Conservation (phyloP, 176 grass and related monocot species). For the Aegilops umbellulata region DNA sequence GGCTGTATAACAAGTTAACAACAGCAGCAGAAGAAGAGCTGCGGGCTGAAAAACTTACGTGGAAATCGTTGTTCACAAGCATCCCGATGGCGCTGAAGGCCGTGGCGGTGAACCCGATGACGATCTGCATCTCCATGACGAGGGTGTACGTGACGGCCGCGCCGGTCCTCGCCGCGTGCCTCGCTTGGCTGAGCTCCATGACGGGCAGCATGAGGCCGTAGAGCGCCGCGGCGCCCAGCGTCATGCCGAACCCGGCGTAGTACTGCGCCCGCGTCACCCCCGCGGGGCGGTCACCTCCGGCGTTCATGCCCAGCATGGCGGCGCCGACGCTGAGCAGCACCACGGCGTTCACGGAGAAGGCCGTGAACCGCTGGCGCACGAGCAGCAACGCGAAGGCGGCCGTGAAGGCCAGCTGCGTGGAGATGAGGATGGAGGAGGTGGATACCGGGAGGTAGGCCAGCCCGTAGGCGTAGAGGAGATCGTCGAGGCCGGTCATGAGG, state of each 20-base stretch:
- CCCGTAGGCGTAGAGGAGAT: conserved; percentile 73
- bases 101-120: conserved; percentile 62
- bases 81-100: conserved; percentile 60
- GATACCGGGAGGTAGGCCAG: conserved; percentile 75
- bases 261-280: conserved; percentile 56
- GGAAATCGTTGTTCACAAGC: conserved; percentile 70
- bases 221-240: conserved; percentile 54
- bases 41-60: conserved; percentile 36
- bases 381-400: conserved; percentile 69
- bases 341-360: conserved; percentile 71
- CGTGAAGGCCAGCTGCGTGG: conserved; percentile 82
- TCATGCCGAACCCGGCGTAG: conserved; percentile 65
- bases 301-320: conserved; percentile 63
- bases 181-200: conserved; percentile 71
- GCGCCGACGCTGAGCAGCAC: conserved; percentile 67
- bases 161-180: conserved; percentile 32
- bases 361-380: conserved; percentile 67
- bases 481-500: conserved; percentile 55
- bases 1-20: background rate
- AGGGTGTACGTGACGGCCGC: conserved; percentile 52
- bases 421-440: conserved; percentile 72
- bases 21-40: background rate
- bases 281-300: conserved; percentile 39
- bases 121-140: conserved; percentile 84
- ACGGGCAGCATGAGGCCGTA: conserved; percentile 56